Conservation (phyloP, 257 asterid genomes). For the Nicotiana tabacum region DNA sequence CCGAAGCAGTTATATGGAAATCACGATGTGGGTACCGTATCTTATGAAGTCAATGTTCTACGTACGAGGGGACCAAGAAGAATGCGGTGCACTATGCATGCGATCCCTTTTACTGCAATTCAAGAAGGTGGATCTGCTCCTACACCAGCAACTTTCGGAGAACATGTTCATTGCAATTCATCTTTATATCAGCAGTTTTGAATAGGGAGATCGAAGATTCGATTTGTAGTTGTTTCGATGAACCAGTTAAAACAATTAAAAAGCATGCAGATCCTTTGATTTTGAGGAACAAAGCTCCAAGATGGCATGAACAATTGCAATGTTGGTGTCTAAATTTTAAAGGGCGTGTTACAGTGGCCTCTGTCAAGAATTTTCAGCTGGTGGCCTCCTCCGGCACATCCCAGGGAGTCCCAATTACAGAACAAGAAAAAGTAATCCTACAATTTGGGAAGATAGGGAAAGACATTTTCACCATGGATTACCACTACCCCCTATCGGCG, state of each 20-base stretch:
- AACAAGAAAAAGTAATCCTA: conserved; percentile 53
- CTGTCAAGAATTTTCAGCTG: conserved; percentile 76
- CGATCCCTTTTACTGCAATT: too few relatives aligned
- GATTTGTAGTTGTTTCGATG: conserved; percentile 4
- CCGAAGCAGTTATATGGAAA: conserved; percentile 38
- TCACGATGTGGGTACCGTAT: conserved; percentile 46
- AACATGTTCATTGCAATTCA: conserved; percentile 1
- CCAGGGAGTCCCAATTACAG: conserved; percentile 33
- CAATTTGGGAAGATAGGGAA: conserved; percentile 70
- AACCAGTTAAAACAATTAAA: conserved; percentile 8
- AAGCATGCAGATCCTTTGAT: conserved; percentile 17
- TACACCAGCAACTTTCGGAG: too few relatives aligned
- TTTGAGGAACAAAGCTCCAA: conserved; percentile 33
- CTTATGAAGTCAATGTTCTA: conserved; percentile 62
- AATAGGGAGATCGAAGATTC: neutral
- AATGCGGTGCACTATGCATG: too few relatives aligned
- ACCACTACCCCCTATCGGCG: conserved; percentile 60
- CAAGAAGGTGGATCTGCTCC: too few relatives aligned
- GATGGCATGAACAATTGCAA: conserved; percentile 74
- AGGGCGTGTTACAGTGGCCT: conserved; percentile 70
- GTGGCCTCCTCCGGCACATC: conserved; percentile 39
- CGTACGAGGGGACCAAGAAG: conserved; percentile 21
- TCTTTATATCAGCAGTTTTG: conserved; percentile 14
- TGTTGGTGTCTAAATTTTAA: conserved; percentile 68
- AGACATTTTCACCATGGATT: conserved; percentile 75